These are phyloP conservation scores for Tolypocladium ovalisporum DNA, from an alignment of 2,329 filamentous ascomycete genomes.

Conservation along the genomic window DNA sequence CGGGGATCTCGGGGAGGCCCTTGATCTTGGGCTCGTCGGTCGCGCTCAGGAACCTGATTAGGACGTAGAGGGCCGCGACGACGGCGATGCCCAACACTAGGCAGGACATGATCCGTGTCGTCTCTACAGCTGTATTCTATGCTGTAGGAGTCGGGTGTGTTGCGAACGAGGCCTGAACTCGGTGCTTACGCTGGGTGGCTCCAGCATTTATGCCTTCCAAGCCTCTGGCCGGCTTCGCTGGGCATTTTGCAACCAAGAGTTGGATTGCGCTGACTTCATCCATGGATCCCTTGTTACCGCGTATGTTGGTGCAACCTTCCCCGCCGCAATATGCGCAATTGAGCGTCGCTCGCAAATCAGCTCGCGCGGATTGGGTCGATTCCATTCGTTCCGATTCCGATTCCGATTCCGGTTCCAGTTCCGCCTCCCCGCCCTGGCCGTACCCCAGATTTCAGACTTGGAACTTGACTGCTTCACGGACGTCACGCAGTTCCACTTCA, in stretches of 20 bases:
- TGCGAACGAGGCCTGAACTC: background rate
- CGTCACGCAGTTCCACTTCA: no score
- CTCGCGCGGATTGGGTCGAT: background rate
- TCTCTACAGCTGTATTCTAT: background rate
- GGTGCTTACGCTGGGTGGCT: background rate
- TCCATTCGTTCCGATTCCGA: background rate
- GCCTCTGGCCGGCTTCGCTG: no score
- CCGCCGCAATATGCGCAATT: no score
- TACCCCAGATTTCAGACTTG: background rate
- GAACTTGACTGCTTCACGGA: no score
- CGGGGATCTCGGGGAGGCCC: constrained; percentile 48
- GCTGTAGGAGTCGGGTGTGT: background rate
- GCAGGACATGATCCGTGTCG: constrained; percentile 6
- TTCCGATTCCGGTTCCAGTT: background rate
- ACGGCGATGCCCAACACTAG: constrained; percentile 8
- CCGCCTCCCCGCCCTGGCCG: background rate
- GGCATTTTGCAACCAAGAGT: no score
- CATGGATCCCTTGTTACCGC: no score
- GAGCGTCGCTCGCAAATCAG: background rate
- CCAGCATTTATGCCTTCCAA: background rate
- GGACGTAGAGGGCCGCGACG: constrained; percentile 8
- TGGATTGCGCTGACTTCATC: no score
- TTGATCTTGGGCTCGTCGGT: constrained; percentile 52
- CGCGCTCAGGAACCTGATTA: constrained; percentile 22
- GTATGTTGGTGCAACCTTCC: no score